Percentiles rank a stretch among this genome's conserved stretches.
Evolutionary conservation across 1,139 yeast species (phyloP).

Genomic region (Taphrina deformans): DNA sequence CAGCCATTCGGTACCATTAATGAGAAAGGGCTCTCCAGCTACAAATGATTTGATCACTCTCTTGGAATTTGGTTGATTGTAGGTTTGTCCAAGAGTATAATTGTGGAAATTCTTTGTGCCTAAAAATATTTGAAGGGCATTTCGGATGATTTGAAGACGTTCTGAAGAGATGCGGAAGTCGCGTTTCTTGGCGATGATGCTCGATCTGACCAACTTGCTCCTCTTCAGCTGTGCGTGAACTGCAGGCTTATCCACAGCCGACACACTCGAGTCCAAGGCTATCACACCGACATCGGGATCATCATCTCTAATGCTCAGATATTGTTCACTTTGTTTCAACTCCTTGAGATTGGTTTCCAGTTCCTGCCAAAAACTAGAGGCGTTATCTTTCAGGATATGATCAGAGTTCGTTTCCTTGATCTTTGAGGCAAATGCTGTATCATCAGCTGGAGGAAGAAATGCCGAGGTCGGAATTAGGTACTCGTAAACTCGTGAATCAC

Average conservation of each 20-base stretch:
- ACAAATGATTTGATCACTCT: conserved; percentile 76
- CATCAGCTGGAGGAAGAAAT: conserved; percentile 84
- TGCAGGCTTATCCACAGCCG: conserved; percentile 21
- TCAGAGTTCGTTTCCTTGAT: neutral
- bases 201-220: conserved; percentile 45
- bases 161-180: conserved; percentile 63
- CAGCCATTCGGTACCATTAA: conserved; percentile 94
- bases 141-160: conserved; percentile 62
- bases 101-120: conserved; percentile 96
- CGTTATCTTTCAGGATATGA: conserved; percentile 3
- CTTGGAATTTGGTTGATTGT: conserved; percentile 78
- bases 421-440: conserved; percentile 60
- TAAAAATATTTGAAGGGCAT: conserved; percentile 68
- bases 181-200: conserved; percentile 52
- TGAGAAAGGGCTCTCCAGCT: conserved; percentile 88
- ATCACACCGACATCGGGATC: conserved; percentile 13
- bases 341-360: neutral
- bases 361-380: conserved; percentile 13
- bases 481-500: conserved; percentile 91
- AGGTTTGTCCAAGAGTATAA: conserved; percentile 86
- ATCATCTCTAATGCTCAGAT: conserved; percentile 1
- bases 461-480: conserved; percentile 89
- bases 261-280: conserved; percentile 15
- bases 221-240: conserved; percentile 37
- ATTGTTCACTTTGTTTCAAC: neutral